Base-by-base conservation (phyloP, 1,139 yeast species). In the Keqinozyma sinolaborantium region DNA sequence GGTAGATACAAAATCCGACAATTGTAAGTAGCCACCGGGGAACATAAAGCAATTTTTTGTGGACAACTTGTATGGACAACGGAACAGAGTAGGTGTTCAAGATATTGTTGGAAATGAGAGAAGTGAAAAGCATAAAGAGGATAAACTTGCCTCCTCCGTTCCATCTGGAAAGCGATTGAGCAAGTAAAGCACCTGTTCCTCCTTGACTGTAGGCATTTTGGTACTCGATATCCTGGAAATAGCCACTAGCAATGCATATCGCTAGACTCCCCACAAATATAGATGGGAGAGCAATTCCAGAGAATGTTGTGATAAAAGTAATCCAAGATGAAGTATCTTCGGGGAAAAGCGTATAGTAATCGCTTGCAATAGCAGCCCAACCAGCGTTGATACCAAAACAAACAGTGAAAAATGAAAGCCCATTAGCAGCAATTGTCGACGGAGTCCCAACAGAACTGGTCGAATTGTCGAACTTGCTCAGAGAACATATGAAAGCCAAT, bases 41-140 rank as follows among this genome's bases (percentile, higher is more conserved):
- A 11, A 51, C 40, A 5, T 31, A 16, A 1, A 46, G 51, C 11
- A 51, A 32, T 19, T 9, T 10, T 19, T 10, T 9, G 23, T 9
- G 10, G 9, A 10, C 10, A 9, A 19, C 23, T 19, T 19, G 23
- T 10, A 19, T 19, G 23, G 23, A 19, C 10, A 19, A 19, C 10
- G 23, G 23, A 19, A 19, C 23, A 19, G 23, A 19, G 10, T 19
- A 19, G 10, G 23, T 19, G 10, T 19, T 19, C 12, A 44, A 29
- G 44, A 83, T 81, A 55, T 85, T 86, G 60, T 86, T 86, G 10
- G 95, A 83, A 32, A 86, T 76, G 43, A 86, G 67, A 13, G 94
- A 83, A 28, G 86, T 63, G 60, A 83, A 79, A 38, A 85, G 65
- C 10, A 86, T 56, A 20, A 83, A 74, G 19, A 83, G 69, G 40